Base-by-base conservation (phyloP, 306 rosid species). In the Rosa rugosa region DNA sequence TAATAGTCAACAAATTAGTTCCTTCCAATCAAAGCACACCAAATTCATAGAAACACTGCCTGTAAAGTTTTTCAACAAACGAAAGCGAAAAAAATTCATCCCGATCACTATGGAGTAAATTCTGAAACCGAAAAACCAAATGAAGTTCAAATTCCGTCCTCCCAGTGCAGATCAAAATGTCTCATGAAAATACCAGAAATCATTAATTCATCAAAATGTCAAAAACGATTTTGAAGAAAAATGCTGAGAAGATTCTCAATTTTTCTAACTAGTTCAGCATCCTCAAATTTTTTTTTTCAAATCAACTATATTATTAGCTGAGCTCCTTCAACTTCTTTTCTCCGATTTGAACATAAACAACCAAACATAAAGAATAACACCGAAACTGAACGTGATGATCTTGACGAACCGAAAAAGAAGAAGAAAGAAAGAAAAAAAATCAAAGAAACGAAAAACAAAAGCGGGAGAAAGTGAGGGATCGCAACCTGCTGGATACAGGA, bases 401-500 rank as follows among this genome's bases (percentile, higher is more conserved):
- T 44, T 11, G 46, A 14, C 54, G 13, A 57, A 67, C 5, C 46
- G 31, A 13, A 6, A 72, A 57, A 9, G 16, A 51, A 14, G 13
- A 11, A 67, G 31, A 13, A 57, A 9, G 16, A 51, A 51, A 14
- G 13, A 11, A 27, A 51, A 38, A 3, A 13, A 38, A 38, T 7
- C 45, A 42, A 50, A 17, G n/a, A 5, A 16, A 27, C 8, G 5
- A 75, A 53, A 53, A 17, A 49, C 4, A 36, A 22, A 45, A 16
- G 8, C 46, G 22, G 42, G 69, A 64, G 67, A 57, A 25, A 65
- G 17, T 20, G 50, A 17, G 82, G 74, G 84, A 77, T 72, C 76
- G 49, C 81, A 56, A 94, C 99, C 98, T 96, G 99, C 62, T 88
- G 93, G 82, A 93, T 84, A 78, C 86, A 93, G 36, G 88, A 77